A percentile compares a stretch with the other conserved stretches of the same genome.
These are phyloP conservation scores for Tephrocybe sp. DNA, from an alignment of 768 basidiomycete species.

Conservation along the genomic window DNA sequence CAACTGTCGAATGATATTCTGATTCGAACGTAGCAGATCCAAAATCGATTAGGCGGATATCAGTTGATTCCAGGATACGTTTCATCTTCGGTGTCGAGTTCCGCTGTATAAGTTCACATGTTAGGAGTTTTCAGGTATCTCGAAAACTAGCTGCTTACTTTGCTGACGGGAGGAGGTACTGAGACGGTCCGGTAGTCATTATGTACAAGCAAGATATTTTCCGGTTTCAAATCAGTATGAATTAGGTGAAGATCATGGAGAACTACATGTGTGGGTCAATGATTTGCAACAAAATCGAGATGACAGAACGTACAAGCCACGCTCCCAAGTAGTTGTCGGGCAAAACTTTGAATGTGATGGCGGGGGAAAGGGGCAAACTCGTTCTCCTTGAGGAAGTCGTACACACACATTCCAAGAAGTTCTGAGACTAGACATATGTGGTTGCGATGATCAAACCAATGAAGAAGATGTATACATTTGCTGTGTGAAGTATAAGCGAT, in stretches of 20 bases:
- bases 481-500: conserved; percentile 40
- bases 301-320: conserved; percentile 76
- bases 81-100: conserved; percentile 66
- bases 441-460: conserved; percentile 96
- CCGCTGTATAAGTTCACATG: conserved; percentile 40
- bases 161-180: conserved; percentile 55
- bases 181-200: conserved; percentile 69
- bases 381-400: conserved; percentile 98
- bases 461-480: conserved; percentile 95
- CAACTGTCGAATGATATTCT: conserved; percentile 98
- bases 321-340: conserved; percentile 84
- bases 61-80: conserved; percentile 79
- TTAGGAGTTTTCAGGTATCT: conserved; percentile 14
- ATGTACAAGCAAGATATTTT: conserved; percentile 93
- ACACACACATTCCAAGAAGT: conserved; percentile 94
- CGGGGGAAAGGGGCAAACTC: conserved; percentile 95
- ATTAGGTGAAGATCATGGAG: conserved; percentile 87
- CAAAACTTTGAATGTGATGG: conserved; percentile 94
- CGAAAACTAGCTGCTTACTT: conserved; percentile 40
- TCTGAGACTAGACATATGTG: conserved; percentile 98
- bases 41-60: conserved; percentile 96
- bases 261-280: conserved; percentile 47
- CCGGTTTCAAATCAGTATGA: conserved; percentile 98
- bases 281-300: conserved; percentile 4
- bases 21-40: conserved; percentile 97